These are phyloP conservation scores for Cenchrus purpureus DNA, from an alignment of 176 grass and related monocot genomes.

Conservation along the genomic window DNA sequence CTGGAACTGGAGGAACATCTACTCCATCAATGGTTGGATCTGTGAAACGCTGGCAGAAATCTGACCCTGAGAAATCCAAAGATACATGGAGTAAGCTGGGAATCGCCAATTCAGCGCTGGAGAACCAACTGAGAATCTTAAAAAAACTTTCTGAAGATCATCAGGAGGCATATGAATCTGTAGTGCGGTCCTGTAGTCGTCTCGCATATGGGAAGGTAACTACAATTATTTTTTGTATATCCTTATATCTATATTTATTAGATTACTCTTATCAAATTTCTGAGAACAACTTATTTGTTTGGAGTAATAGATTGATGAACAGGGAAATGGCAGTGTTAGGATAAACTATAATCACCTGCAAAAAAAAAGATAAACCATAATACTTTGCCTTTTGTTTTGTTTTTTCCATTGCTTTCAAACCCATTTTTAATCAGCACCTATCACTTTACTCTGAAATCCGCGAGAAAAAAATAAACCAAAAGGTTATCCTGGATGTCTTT, in stretches of 20 bases:
- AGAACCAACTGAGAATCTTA: constrained; percentile 71
- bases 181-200: constrained; percentile 62
- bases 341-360: constrained; percentile 16
- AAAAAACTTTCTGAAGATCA: constrained; percentile 67
- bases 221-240: constrained; percentile 2
- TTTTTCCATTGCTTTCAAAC: background rate
- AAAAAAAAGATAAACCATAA: constrained; percentile 14
- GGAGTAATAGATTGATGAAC: constrained; percentile 23
- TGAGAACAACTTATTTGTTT: background rate
- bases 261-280: constrained; percentile 28
- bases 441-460: constrained; percentile 14
- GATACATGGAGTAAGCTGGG: constrained; percentile 76
- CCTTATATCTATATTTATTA: constrained; percentile 24
- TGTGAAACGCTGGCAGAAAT: constrained; percentile 88
- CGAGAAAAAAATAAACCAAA: constrained; percentile 18
- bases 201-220: constrained; percentile 61
- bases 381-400: background rate
- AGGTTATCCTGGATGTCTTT: constrained; percentile 12
- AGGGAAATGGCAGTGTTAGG: background rate
- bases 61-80: constrained; percentile 76
- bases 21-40: constrained; percentile 96
- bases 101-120: constrained; percentile 69
- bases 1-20: constrained; percentile 90
- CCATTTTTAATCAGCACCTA: background rate
- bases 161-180: constrained; percentile 56